phyloP scores from a whole-genome alignment of 208 protist species.

The Acanthamoeba lenticulata region DNA sequence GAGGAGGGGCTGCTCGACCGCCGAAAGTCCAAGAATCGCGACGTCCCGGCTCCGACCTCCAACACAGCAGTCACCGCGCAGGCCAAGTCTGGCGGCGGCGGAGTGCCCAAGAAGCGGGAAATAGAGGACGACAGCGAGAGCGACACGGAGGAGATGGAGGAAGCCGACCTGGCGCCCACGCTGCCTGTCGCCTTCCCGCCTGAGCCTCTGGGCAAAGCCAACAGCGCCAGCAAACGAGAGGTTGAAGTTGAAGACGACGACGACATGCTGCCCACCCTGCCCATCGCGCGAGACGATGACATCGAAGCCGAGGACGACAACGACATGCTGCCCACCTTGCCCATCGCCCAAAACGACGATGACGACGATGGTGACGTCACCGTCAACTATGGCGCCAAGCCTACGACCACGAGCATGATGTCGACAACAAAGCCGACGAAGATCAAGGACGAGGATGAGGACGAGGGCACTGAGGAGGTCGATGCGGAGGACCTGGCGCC shows the following conservation, averaged over 20 bases:
- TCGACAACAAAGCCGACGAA: not conserved
- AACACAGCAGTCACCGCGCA: too few relatives aligned
- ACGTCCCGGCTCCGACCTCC: not conserved
- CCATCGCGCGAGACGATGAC: not conserved
- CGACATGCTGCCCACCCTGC: not conserved
- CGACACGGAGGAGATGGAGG: conserved; percentile 52
- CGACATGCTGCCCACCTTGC: not conserved
- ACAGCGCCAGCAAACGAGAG: not conserved
- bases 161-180: conserved; percentile 3
- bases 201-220: not conserved
- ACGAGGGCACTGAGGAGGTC: conserved; percentile 1
- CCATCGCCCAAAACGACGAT: not conserved
- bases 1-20: not conserved
- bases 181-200: not conserved
- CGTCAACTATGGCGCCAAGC: not conserved
- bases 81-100: too few relatives aligned
- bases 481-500: not conserved
- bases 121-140: conserved; percentile 17
- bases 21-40: not conserved
- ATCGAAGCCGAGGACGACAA: not conserved
- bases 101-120: not conserved
- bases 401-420: not conserved
- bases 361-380: not conserved
- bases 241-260: not conserved
- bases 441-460: conserved; percentile 2